phyloP scores from a whole-genome alignment of 805 yeast species.

The Tetrapisispora pingtungensis region DNA sequence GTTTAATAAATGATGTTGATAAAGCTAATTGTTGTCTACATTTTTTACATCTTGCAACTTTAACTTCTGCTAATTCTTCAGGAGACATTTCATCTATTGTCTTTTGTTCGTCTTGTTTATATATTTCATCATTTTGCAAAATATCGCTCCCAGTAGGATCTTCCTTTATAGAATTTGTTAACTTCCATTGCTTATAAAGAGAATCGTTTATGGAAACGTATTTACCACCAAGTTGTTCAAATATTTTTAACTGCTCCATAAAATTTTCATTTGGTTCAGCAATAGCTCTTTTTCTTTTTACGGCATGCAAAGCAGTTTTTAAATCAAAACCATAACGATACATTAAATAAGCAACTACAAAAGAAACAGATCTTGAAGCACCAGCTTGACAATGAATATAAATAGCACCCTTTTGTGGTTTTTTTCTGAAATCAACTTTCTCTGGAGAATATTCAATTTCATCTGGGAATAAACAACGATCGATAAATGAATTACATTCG shows the following conservation, averaged over 20 bases:
- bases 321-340: constrained; percentile 50
- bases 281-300: constrained; percentile 49
- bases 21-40: constrained; percentile 68
- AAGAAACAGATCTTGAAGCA: constrained; percentile 79
- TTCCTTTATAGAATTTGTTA: constrained; percentile 28
- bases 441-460: constrained; percentile 26
- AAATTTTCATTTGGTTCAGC: constrained; percentile 71
- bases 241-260: constrained; percentile 58
- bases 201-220: constrained; percentile 20
- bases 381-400: constrained; percentile 85
- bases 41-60: constrained; percentile 61
- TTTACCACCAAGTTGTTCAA: constrained; percentile 35
- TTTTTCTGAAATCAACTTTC: constrained; percentile 23
- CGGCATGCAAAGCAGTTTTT: constrained; percentile 62
- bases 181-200: constrained; percentile 36
- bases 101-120: constrained; percentile 24
- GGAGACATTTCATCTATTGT: constrained; percentile 17
- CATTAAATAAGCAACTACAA: constrained; percentile 84
- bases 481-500: constrained; percentile 58
- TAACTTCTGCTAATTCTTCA: constrained; percentile 20
- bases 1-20: constrained; percentile 51
- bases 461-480: constrained; percentile 44
- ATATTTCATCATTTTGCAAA: constrained; percentile 24
- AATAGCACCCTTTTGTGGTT: constrained; percentile 36
- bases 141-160: constrained; percentile 35